Percentiles rank a stretch among this genome's conserved stretches.
Evolutionary conservation across 2,329 filamentous ascomycete genomes (phyloP).

Genomic region (Didymella lethalis): DNA sequence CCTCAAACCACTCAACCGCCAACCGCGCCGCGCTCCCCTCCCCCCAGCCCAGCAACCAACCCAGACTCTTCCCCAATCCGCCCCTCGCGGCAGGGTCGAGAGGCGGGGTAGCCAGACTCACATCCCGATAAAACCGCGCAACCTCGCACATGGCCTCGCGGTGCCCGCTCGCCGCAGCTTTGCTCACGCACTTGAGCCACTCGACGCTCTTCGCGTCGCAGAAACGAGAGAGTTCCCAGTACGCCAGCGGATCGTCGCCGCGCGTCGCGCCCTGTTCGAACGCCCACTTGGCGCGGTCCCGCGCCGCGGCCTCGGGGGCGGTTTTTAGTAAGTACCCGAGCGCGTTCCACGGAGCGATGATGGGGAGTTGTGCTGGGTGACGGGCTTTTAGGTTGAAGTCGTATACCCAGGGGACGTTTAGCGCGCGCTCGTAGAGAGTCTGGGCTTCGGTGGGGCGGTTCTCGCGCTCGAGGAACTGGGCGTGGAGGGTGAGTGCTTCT

Average conservation of each 20-base stretch:
- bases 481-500: slow-evolving; percentile 42
- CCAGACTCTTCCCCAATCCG: slow-evolving; percentile 28
- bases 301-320: slow-evolving; percentile 22
- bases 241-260: slow-evolving; percentile 55
- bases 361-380: slow-evolving; percentile 37
- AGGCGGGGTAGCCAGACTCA: not conserved
- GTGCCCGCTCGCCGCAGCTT: slow-evolving; percentile 55
- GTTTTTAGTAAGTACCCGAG: slow-evolving; percentile 38
- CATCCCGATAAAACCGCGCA: slow-evolving; percentile 52
- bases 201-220: slow-evolving; percentile 37
- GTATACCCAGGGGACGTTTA: slow-evolving; percentile 23
- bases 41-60: slow-evolving; percentile 37
- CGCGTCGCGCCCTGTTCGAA: slow-evolving; percentile 49
- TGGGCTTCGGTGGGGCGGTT: slow-evolving; percentile 34
- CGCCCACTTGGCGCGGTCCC: slow-evolving; percentile 37
- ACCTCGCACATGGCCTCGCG: slow-evolving; percentile 50
- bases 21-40: slow-evolving; percentile 24
- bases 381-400: slow-evolving; percentile 24
- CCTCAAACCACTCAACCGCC: slow-evolving; percentile 44
- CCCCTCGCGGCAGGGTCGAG: not conserved
- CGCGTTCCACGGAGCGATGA: slow-evolving; percentile 44
- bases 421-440: slow-evolving; percentile 35
- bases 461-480: slow-evolving; percentile 40
- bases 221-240: slow-evolving; percentile 48
- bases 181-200: slow-evolving; percentile 56